phyloP scores from a whole-genome alignment of 306 rosid species.

The Quercus glauca region DNA sequence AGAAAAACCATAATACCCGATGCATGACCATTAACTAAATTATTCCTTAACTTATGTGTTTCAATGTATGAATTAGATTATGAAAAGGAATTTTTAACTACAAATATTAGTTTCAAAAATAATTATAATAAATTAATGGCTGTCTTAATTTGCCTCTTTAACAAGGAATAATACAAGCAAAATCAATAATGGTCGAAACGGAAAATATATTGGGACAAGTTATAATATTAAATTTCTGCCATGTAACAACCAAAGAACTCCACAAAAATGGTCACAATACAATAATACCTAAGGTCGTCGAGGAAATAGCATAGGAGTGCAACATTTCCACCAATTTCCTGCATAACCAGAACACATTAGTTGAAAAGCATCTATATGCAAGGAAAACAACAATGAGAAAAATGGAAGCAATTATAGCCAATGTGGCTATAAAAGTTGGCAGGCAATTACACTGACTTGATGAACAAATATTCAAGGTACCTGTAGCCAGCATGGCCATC shows the following conservation, averaged over 20 bases:
- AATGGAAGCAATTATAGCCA: background rate
- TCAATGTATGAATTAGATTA: background rate
- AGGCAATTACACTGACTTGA: background rate
- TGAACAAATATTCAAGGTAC: constrained; percentile 25
- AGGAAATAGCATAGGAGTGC: constrained; percentile 58
- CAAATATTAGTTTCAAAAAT: background rate
- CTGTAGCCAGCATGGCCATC: constrained; percentile 94
- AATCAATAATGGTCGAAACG: background rate
- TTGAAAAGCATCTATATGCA: background rate
- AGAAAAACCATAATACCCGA: no score
- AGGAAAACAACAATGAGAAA: background rate
- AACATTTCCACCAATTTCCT: constrained; percentile 81
- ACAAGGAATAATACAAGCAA: background rate
- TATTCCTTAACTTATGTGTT: no score
- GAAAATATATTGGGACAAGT: background rate
- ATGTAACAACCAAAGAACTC: background rate
- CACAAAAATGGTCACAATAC: background rate
- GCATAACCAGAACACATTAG: background rate
- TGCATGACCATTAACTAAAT: no score
- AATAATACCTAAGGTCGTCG: constrained; percentile 40
- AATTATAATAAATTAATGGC: background rate
- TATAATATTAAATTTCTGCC: background rate
- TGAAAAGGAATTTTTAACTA: background rate
- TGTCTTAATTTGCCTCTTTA: background rate
- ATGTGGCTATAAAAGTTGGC: background rate